A percentile compares a stretch with the other conserved stretches of the same genome.
Evolutionary conservation across 2,329 filamentous ascomycete species (phyloP).

Genomic region (Pyrenochaeta sp.): DNA sequence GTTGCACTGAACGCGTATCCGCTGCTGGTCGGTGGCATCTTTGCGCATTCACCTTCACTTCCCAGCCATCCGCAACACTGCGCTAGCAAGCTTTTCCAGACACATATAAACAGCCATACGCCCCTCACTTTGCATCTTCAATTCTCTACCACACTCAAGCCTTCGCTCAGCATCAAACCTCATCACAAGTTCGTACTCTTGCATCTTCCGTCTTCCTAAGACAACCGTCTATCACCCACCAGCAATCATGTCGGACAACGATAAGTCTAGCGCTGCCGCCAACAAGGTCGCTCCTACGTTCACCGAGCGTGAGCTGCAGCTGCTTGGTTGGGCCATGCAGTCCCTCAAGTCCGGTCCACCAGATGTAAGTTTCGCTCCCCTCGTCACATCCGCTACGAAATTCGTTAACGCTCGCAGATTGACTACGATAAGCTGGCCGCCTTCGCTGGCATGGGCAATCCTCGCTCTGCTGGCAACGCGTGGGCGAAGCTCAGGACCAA

Average conservation of each 20-base stretch:
- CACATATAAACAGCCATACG: slow-evolving; percentile 1
- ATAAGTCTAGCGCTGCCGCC: slow-evolving; percentile 15
- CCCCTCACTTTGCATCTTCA: slow-evolving; percentile 1
- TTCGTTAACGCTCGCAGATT: slow-evolving; percentile 35
- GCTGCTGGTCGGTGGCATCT: slow-evolving; percentile 1
- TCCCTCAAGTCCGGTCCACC: slow-evolving; percentile 49
- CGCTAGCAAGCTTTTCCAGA: slow-evolving; percentile 8
- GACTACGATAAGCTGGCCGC: slow-evolving; percentile 49
- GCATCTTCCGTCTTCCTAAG: not conserved
- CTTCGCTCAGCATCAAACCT: not conserved
- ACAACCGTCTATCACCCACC: slow-evolving; percentile 1
- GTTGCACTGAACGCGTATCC: not conserved
- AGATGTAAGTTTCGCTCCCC: slow-evolving; percentile 41
- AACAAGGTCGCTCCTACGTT: slow-evolving; percentile 27
- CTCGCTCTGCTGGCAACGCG: slow-evolving; percentile 48
- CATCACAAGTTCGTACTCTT: slow-evolving; percentile 1
- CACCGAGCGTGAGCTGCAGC: slow-evolving; percentile 47
- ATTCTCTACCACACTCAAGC: not conserved
- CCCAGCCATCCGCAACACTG: not conserved
- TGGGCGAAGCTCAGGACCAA: slow-evolving; percentile 49
- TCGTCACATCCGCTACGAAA: not conserved
- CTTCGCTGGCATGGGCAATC: slow-evolving; percentile 48
- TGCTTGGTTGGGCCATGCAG: slow-evolving; percentile 49
- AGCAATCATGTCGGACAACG: slow-evolving; percentile 37
- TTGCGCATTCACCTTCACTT: slow-evolving; percentile 24